Conservation (phyloP, 345 rosid species). For the Eucalyptus marginata region DNA sequence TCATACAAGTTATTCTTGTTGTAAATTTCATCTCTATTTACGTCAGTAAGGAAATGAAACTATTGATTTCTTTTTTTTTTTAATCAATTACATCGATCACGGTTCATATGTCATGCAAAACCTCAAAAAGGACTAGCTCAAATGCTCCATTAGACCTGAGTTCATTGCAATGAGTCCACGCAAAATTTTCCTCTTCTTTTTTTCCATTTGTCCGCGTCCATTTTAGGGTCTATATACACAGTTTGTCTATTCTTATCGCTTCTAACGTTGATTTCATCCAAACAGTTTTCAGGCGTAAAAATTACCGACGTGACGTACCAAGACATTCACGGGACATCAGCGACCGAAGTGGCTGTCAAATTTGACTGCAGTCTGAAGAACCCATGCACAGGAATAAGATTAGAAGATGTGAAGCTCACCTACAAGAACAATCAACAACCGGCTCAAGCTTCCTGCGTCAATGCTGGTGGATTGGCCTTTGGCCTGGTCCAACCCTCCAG, state of each 20-base stretch:
- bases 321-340: conserved; percentile 57
- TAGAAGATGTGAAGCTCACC: conserved; percentile 38
- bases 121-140: not conserved
- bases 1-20: not conserved
- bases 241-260: not conserved
- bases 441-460: conserved; percentile 38
- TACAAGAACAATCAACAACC: conserved; percentile 6
- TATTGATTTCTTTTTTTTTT: not conserved
- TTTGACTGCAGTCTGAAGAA: conserved; percentile 48
- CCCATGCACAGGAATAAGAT: conserved; percentile 42
- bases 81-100: not conserved
- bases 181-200: not conserved
- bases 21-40: not conserved
- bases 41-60: not conserved
- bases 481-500: conserved; percentile 27
- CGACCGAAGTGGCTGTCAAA: conserved; percentile 37
- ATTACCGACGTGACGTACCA: conserved; percentile 45
- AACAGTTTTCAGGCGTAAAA: conserved; percentile 52
- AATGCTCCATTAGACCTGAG: not conserved
- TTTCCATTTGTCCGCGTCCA: not conserved
- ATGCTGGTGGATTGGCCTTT: conserved; percentile 36
- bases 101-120: not conserved
- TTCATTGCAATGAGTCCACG: not conserved
- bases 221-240: not conserved
- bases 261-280: not conserved